phyloP scores from a whole-genome alignment of 352 stramenopile genomes.

The Phytophthora tubulina region DNA sequence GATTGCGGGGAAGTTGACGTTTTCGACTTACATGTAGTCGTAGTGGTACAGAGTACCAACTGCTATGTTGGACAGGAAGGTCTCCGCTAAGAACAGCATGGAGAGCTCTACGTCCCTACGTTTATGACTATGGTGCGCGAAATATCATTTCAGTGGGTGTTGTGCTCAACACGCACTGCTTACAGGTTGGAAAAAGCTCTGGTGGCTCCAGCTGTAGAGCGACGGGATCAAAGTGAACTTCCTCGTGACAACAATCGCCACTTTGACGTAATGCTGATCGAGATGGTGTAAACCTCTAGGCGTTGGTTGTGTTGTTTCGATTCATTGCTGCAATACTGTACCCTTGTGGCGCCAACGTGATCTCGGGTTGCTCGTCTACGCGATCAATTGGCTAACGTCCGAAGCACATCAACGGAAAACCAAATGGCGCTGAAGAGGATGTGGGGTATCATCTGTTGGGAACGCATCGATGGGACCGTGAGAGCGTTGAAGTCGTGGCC shows the following conservation, averaged over 20 bases:
- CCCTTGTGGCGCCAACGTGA: background rate
- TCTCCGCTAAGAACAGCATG: too few relatives aligned
- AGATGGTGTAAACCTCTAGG: background rate
- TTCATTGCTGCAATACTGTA: background rate
- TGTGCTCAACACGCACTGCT: background rate
- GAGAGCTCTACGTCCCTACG: too few relatives aligned
- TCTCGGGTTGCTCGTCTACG: background rate
- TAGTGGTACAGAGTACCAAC: slow-evolving; percentile 14
- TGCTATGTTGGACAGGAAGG: too few relatives aligned
- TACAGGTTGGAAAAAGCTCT: background rate
- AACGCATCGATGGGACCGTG: slow-evolving; percentile 5
- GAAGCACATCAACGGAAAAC: slow-evolving; percentile 25
- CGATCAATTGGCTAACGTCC: background rate
- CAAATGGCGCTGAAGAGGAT: slow-evolving; percentile 29
- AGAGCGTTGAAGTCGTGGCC: background rate
- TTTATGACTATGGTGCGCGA: too few relatives aligned
- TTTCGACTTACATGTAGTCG: slow-evolving; percentile 1
- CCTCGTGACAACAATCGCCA: slow-evolving; percentile 10
- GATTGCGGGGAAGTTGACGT: slow-evolving; percentile 1
- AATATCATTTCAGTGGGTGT: slow-evolving; percentile 21
- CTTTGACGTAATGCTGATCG: background rate
- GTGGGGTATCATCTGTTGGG: slow-evolving; percentile 23
- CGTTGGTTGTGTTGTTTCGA: background rate
- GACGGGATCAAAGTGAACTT: slow-evolving; percentile 13
- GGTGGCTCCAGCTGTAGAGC: background rate